Evolutionary conservation across 345 rosid genomes (phyloP).

Genomic region (Microthlaspi erraticum): DNA sequence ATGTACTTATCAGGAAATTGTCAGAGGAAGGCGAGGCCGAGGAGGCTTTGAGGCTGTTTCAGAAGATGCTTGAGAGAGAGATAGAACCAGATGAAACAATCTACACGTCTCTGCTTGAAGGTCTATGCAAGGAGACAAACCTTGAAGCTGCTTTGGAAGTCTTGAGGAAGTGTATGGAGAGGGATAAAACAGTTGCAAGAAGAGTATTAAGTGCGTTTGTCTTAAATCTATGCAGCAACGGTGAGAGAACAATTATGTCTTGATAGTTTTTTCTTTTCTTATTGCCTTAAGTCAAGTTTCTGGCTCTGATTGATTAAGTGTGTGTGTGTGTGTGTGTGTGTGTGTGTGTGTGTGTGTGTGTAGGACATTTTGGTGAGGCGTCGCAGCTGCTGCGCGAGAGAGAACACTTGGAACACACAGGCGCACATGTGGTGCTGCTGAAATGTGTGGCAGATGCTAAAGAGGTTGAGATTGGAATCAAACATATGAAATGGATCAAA

Average conservation of each 20-base stretch:
- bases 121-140: slow-evolving; percentile 69
- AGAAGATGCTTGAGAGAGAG: slow-evolving; percentile 70
- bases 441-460: slow-evolving; percentile 63
- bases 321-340: slow-evolving; percentile 45
- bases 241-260: slow-evolving; percentile 39
- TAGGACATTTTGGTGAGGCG: slow-evolving; percentile 60
- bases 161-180: slow-evolving; percentile 55
- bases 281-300: slow-evolving; percentile 11
- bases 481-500: slow-evolving; percentile 57
- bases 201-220: slow-evolving; percentile 51
- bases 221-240: slow-evolving; percentile 61
- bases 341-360: slow-evolving; percentile 33
- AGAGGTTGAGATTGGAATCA: slow-evolving; percentile 56
- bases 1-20: slow-evolving; percentile 67
- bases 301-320: slow-evolving; percentile 10
- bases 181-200: slow-evolving; percentile 49
- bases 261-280: neutral
- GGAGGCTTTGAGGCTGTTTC: slow-evolving; percentile 70
- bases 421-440: slow-evolving; percentile 60
- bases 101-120: slow-evolving; percentile 60
- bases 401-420: slow-evolving; percentile 49
- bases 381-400: slow-evolving; percentile 51
- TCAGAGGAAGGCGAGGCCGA: slow-evolving; percentile 71
- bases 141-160: slow-evolving; percentile 62
- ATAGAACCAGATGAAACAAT: slow-evolving; percentile 64